Percentiles rank a stretch among this genome's conserved stretches.
These are phyloP conservation scores for Lichtheimia corymbifera DNA, from an alignment of 371 early-diverging fungal species.

Conservation along the genomic window DNA sequence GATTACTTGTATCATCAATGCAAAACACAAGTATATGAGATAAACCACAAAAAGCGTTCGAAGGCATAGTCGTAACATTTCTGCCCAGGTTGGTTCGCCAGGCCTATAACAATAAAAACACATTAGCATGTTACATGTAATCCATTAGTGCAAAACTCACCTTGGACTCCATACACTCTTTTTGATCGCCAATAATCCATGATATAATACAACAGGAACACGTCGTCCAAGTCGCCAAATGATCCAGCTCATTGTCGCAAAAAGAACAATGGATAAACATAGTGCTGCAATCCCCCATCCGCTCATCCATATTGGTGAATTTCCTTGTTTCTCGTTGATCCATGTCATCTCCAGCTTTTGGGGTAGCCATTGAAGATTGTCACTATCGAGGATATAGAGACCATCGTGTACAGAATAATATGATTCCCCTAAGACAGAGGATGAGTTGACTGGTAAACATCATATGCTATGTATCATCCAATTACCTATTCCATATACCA, in stretches of 20 bases:
- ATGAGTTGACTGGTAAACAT: not conserved
- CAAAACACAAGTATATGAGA: slow-evolving; percentile 16
- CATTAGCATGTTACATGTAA: not conserved
- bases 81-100: slow-evolving; percentile 40
- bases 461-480: too few relatives aligned
- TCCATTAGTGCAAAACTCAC: not conserved
- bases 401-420: slow-evolving; percentile 1
- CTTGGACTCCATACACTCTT: slow-evolving; percentile 3
- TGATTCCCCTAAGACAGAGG: not conserved
- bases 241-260: not conserved
- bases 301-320: not conserved
- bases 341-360: not conserved
- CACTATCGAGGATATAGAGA: not conserved
- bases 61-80: slow-evolving; percentile 23
- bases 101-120: slow-evolving; percentile 15
- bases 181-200: slow-evolving; percentile 1
- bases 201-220: not conserved
- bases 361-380: not conserved
- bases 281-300: not conserved
- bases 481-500: slow-evolving; percentile 33
- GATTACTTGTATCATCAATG: slow-evolving; percentile 24
- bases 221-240: not conserved
- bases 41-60: slow-evolving; percentile 18
- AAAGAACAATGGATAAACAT: not conserved
- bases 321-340: not conserved